Evolutionary conservation across 2,329 filamentous ascomycete species (phyloP), one percentile per base, ranked within the genome.

Genomic region (Talaromyces sp.): DNA sequence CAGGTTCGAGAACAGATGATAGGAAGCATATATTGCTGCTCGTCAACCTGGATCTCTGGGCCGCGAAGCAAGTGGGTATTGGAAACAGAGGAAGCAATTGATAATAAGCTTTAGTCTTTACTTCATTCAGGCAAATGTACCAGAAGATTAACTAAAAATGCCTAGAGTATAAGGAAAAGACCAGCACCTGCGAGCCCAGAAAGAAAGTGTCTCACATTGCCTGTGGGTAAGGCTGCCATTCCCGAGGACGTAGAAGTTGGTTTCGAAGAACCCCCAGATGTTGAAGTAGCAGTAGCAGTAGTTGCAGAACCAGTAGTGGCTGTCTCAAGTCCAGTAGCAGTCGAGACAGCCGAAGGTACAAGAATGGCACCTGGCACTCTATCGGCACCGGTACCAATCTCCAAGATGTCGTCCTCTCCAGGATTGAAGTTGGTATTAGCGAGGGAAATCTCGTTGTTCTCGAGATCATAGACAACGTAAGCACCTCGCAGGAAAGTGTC

Each of bases 401-500:
- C 59, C 19, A 61, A 6, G 5, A 61, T 55, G 25, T 58, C 46
- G 13, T 46, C 48, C 7, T 58, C 25, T 8, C 21, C 46, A 67
- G 45, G 22, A 22, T 87, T 83, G 70, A 84, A 85, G 53, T 78
- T 80, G 28, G 85, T 86, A 70, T 86, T 84, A 3, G 86, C 87
- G 37, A 89, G 72, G 2, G 84, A 85, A 62, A 90, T 84, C 70
- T 86, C 78, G 67, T 89, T 84, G 69, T 87, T 88, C 39, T 79
- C 81, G 19, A 89, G 75, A 68, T 89, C 86, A 68, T 88, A 89
- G 11, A 90, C 87, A 21, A 89, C 80, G 63, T 90, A 90, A 0
- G 86, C 87, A 21, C 84, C 87, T 41, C 87, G 78, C 57, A 90
- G 75, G 69, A 90, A 90, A 0, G 87, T 89, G 69, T 89, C 87